Evolutionary conservation across 2,329 filamentous ascomycete species (phyloP), one percentile per base, ranked within the genome.

Genomic region (Sporothrix brasiliensis): DNA sequence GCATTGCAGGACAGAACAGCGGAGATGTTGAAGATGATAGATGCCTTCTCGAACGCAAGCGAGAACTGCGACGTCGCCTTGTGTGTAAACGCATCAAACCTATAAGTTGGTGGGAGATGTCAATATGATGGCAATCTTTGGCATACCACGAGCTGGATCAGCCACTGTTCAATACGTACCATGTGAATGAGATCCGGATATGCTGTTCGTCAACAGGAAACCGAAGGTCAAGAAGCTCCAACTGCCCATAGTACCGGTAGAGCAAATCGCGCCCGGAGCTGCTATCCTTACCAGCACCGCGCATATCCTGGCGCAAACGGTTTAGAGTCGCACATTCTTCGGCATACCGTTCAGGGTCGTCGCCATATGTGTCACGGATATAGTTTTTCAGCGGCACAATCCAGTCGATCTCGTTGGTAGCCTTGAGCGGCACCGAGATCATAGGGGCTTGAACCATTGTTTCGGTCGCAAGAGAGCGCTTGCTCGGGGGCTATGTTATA

Each of bases 61-160:
- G 94, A 97, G 82, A 96, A 97, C 80, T 99, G 95, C 4, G 94
- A 90, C 4, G 95, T 99, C n/a, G 93, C 87, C 78, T 98, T 97
- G 79, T 97, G 94, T 58, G 95, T 99, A 79, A 99, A 99, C n/a
- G 96, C 95, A 80, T 99, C 95, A 82, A 96, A 98, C 93, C 93
- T 97, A 77, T 4, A 58, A 7, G 19, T n/a, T n/a, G 49, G 49
- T 2, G 50, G 13, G 4, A 10, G 1, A 54, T 34, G 30, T 60
- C 13, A 54, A 34, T 39, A 21, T n/a, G 56, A 16, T 41, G 6
- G 27, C 14, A 3, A 16, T 19, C 5, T 50, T 50, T 50, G 49
- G 49, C 19, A 2, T 7, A 10, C 9, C 49, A 21, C 6, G 49
- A 50, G 49, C 49, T 4, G 7, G 19, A 16, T 5, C 14, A 7